phyloP scores from a whole-genome alignment of 179 eudicot species.

The Dionaea muscipula region DNA sequence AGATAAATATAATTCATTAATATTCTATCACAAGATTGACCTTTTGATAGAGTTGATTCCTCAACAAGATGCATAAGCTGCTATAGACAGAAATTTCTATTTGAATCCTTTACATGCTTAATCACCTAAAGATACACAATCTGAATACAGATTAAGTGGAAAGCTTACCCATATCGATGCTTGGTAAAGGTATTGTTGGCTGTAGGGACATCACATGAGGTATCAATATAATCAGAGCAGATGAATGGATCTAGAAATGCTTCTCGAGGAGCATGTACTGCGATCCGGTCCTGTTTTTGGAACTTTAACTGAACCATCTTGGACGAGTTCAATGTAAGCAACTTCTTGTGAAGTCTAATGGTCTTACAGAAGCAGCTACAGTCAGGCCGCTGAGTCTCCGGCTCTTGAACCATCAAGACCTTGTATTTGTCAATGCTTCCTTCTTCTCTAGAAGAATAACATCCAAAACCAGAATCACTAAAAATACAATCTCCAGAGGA shows the following conservation, averaged over 20 bases:
- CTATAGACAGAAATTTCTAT: too few relatives aligned
- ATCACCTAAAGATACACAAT: constrained; percentile 1
- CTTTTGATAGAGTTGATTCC: too few relatives aligned
- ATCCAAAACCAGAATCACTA: constrained; percentile 12
- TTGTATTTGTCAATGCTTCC: constrained; percentile 11
- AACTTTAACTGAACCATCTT: constrained; percentile 17
- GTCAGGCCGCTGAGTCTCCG: constrained; percentile 31
- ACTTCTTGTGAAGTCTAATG: constrained; percentile 28
- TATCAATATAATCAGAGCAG: constrained; percentile 29
- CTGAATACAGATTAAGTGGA: neutral
- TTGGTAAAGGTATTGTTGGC: constrained; percentile 20
- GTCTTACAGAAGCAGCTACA: constrained; percentile 29
- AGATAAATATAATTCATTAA: too few relatives aligned
- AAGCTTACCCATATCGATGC: constrained; percentile 33
- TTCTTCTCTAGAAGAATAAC: constrained; percentile 14
- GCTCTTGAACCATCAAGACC: constrained; percentile 21
- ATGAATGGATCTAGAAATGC: constrained; percentile 34
- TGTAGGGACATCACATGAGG: constrained; percentile 20
- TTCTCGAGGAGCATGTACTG: constrained; percentile 18
- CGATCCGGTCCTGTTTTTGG: constrained; percentile 19
- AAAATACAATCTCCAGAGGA: constrained; percentile 20
- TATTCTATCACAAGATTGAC: too few relatives aligned
- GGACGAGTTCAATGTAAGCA: constrained; percentile 20
- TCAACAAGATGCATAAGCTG: too few relatives aligned
- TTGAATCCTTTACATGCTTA: too few relatives aligned